A percentile compares a stretch with the other conserved stretches of the same genome.
Evolutionary conservation across 805 yeast genomes (phyloP).

Genomic region (Lachancea sp.): DNA sequence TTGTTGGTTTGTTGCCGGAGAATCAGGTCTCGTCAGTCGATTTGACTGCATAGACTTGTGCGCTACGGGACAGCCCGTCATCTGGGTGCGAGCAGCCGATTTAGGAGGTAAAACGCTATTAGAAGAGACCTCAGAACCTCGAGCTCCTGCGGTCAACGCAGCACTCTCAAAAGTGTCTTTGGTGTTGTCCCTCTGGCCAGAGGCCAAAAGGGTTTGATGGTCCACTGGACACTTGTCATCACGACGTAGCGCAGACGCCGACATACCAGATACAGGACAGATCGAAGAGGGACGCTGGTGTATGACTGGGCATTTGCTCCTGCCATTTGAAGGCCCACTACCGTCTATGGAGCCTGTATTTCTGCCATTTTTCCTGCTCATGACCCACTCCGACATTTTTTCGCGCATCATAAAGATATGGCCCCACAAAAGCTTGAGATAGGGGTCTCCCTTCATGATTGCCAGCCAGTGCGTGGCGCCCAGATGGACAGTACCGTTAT

Average conservation of each 20-base stretch:
- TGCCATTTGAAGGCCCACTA: not conserved
- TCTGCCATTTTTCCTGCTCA: conserved; percentile 16
- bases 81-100: not conserved
- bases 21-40: not conserved
- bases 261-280: conserved; percentile 5
- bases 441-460: conserved; percentile 53
- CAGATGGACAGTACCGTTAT: conserved; percentile 39
- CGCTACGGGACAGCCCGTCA: conserved; percentile 3
- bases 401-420: conserved; percentile 41
- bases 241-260: not conserved
- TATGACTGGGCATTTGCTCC: conserved; percentile 25
- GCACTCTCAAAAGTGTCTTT: not conserved
- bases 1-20: not conserved
- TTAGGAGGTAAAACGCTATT: not conserved
- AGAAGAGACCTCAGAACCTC: not conserved
- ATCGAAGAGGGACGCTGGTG: conserved; percentile 10
- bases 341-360: not conserved
- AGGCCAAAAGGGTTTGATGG: conserved; percentile 18
- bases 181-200: not conserved
- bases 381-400: conserved; percentile 31
- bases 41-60: not conserved
- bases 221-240: conserved; percentile 15
- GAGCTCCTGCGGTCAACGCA: not conserved
- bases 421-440: conserved; percentile 48
- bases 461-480: conserved; percentile 56